Conservation (phyloP, 139 green algal species). For the Chlorokybus atmophyticus region DNA sequence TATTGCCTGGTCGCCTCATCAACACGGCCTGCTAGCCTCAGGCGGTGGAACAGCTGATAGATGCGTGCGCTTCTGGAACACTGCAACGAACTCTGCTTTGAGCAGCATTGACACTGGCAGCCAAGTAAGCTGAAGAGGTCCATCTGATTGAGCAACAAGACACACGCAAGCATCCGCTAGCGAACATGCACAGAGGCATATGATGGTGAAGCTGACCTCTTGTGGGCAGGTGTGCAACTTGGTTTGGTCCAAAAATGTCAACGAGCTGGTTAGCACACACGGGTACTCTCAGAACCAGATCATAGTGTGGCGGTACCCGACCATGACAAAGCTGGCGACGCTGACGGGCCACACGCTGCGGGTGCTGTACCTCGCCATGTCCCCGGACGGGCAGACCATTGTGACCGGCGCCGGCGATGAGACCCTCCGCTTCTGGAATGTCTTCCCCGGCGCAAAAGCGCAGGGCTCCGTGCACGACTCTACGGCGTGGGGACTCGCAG, state of each 20-base stretch:
- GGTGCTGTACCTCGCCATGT: slow-evolving; percentile 87
- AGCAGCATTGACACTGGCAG: slow-evolving; percentile 78
- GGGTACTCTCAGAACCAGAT: slow-evolving; percentile 95
- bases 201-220: no score
- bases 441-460: slow-evolving; percentile 52
- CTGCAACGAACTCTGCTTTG: slow-evolving; percentile 50
- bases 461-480: no score
- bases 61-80: slow-evolving; percentile 96
- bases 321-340: slow-evolving; percentile 71
- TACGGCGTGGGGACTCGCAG: no score
- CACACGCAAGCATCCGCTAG: no score
- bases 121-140: slow-evolving; percentile 10
- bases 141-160: no score
- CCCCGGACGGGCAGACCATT: slow-evolving; percentile 92
- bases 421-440: slow-evolving; percentile 89
- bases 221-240: slow-evolving; percentile 80
- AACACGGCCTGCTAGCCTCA: slow-evolving; percentile 82
- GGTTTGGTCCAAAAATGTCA: slow-evolving; percentile 87
- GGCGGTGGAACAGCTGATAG: slow-evolving; percentile 90
- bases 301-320: slow-evolving; percentile 76
- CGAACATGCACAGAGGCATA: no score
- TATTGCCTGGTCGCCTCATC: slow-evolving; percentile 91
- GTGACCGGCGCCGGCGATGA: slow-evolving; percentile 89
- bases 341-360: slow-evolving; percentile 84
- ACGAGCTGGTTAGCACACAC: slow-evolving; percentile 95